A percentile compares a stretch with the other conserved stretches of the same genome.
These are phyloP conservation scores for Thermothelomyces thermophilus DNA, from an alignment of 2,329 filamentous ascomycete species.

Conservation along the genomic window DNA sequence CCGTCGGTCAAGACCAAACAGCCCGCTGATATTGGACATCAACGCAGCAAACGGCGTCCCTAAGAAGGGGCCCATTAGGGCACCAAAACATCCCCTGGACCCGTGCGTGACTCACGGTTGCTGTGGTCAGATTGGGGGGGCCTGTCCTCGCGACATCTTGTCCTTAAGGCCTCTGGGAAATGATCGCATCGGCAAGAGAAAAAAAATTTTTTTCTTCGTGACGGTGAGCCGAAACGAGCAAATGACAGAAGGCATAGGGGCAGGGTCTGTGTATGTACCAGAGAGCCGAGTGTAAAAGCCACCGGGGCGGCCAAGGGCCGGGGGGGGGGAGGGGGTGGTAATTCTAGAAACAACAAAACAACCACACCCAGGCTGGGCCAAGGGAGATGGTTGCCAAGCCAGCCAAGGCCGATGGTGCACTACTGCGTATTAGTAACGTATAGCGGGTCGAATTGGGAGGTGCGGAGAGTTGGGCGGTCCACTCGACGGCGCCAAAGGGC, in stretches of 20 bases:
- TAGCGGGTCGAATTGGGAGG: too few species aligned
- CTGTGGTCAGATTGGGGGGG: not conserved
- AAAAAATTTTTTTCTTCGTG: constrained; percentile 25
- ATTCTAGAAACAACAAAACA: constrained; percentile 17
- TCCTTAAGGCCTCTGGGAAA: constrained; percentile 6
- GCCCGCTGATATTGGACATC: constrained; percentile 27
- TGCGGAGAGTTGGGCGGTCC: constrained; percentile 14
- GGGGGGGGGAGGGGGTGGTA: constrained; percentile 17
- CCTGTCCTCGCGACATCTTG: constrained; percentile 6
- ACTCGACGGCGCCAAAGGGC: constrained; percentile 13
- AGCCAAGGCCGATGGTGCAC: too few species aligned
- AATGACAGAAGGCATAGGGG: not conserved
- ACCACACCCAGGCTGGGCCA: too few species aligned
- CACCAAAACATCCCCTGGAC: constrained; percentile 22
- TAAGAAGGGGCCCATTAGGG: constrained; percentile 20
- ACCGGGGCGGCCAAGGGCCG: constrained; percentile 10
- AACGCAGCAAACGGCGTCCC: constrained; percentile 24
- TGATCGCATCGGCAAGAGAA: constrained; percentile 18
- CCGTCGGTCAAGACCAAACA: constrained; percentile 14
- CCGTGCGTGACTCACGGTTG: constrained; percentile 22
- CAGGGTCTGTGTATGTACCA: too few species aligned
- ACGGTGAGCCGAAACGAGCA: constrained; percentile 23
- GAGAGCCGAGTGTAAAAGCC: constrained; percentile 7
- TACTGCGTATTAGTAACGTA: too few species aligned
- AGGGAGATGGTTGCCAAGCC: too few species aligned